phyloP scores from a whole-genome alignment of 495 filamentous ascomycete species.

The Penicillium crystallinum region DNA sequence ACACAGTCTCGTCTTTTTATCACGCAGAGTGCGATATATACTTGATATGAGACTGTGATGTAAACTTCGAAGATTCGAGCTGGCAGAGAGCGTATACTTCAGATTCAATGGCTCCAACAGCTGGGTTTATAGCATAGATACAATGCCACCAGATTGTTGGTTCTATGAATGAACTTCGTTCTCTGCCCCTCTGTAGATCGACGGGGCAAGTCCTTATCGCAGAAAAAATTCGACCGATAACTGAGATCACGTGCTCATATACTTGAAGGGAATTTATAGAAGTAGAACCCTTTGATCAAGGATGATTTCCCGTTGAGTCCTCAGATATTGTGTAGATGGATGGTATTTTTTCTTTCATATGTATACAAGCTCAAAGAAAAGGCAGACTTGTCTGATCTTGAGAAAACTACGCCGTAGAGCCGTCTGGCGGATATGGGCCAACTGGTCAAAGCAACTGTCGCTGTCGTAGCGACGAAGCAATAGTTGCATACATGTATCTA shows the following conservation, averaged over 20 bases:
- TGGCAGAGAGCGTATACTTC: neutral
- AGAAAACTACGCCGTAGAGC: too few relatives aligned
- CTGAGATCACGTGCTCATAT: neutral
- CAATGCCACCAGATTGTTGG: neutral
- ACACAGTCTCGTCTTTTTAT: neutral
- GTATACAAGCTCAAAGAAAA: too few relatives aligned
- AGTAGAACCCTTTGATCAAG: too few relatives aligned
- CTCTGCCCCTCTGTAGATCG: conserved; percentile 5
- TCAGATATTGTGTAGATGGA: too few relatives aligned
- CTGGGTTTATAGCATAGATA: neutral
- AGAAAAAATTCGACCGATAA: conserved; percentile 1
- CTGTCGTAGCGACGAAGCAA: too few relatives aligned
- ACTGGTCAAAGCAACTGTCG: too few relatives aligned
- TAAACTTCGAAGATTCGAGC: neutral
- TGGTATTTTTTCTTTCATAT: too few relatives aligned
- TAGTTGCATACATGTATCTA: too few relatives aligned
- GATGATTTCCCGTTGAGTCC: too few relatives aligned
- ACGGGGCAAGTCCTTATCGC: conserved; percentile 4
- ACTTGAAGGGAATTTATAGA: neutral
- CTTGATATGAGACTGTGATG: neutral
- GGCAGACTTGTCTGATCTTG: too few relatives aligned
- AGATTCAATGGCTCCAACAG: neutral
- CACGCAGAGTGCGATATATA: neutral
- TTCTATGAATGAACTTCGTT: neutral
- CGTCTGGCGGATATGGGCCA: too few relatives aligned